phyloP scores from a whole-genome alignment of 495 filamentous ascomycete genomes.

The Paragyromitra xinjiangensis region DNA sequence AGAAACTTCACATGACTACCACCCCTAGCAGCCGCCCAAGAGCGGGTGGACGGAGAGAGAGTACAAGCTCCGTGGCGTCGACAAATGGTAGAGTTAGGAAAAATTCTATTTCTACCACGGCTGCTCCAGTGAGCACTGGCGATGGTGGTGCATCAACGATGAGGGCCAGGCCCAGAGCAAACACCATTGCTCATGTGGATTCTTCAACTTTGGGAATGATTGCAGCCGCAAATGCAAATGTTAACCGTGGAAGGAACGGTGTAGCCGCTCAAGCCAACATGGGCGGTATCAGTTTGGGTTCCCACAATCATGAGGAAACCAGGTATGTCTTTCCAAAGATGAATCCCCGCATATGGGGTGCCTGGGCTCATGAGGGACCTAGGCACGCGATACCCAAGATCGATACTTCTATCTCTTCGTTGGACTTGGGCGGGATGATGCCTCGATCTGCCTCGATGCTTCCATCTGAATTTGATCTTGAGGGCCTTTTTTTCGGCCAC shows the following conservation, averaged over 20 bases:
- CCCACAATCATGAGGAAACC: conserved; percentile 56
- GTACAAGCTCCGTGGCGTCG: conserved; percentile 67
- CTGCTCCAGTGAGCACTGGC: conserved; percentile 61
- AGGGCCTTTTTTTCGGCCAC: conserved; percentile 74
- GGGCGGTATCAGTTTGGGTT: conserved; percentile 53
- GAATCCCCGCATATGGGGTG: conserved; percentile 53
- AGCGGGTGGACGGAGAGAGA: conserved; percentile 84
- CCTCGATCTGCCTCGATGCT: conserved; percentile 57
- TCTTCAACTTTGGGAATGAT: conserved; percentile 74
- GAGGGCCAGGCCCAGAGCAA: conserved; percentile 82
- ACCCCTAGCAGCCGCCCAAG: conserved; percentile 87
- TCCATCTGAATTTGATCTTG: conserved; percentile 74
- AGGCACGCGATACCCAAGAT: conserved; percentile 57
- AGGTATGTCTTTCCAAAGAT: conserved; percentile 56
- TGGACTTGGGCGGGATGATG: conserved; percentile 58
- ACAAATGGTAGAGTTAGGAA: conserved; percentile 82
- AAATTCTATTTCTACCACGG: conserved; percentile 79
- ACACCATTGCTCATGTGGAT: conserved; percentile 97
- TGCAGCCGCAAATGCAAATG: conserved; percentile 68
- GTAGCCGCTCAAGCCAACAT: conserved; percentile 53
- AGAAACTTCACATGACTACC: conserved; percentile 98
- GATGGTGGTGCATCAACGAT: conserved; percentile 64
- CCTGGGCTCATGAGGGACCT: conserved; percentile 56
- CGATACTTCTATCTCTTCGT: conserved; percentile 57
- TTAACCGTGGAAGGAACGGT: conserved; percentile 57